Evolutionary conservation across 495 filamentous ascomycete genomes (phyloP), one percentile per base, ranked within the genome.

Genomic region (Xylaria longipes): DNA sequence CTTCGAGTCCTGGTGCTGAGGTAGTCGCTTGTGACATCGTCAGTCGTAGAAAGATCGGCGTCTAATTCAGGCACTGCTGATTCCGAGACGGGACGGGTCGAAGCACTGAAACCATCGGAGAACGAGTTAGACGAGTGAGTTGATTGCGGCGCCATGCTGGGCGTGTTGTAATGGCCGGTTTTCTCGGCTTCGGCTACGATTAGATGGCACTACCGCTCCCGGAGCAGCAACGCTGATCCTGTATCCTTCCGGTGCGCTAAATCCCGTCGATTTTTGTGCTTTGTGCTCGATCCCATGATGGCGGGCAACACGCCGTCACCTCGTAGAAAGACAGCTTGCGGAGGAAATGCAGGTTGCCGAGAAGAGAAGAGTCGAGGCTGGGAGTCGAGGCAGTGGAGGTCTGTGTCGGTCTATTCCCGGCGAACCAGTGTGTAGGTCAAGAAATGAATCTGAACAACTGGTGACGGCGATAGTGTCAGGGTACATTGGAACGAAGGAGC

Each of bases 11-110:
- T 66, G 20, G 77, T 54, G 60, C 75, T 79, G n/a, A 79, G 43
- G 25, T 72, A 75, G 37, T 79, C 77, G 63, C 77, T 79, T 20
- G 77, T 75, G 66, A 73, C 70, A 35, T 79, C 77, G 29, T 79
- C 77, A 56, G 77, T 79, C 35, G 77, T 79, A 29, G 77, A 79
- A 25, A 79, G 43, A 41, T 79, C 75, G 68, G 71, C 39, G 66
- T 79, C 77, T 57, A 79, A 50, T 35, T 79, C 77, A 43, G 77
- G 77, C 31, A 79, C 70, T 9, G 71, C 68, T 25, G 76, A 70
- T 43, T 79, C 77, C 60, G 73, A 73, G 68, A 75, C 56, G 35
- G 65, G 62, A n/a, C 43, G 65, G 60, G 65, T 72, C 69, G 75
- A 73, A 60, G 68, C 67, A 46, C 75, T 76, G 52, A 67, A 66